These are phyloP conservation scores for Crithidia fasciculata DNA, from an alignment of 208 protist genomes.

Conservation along the genomic window DNA sequence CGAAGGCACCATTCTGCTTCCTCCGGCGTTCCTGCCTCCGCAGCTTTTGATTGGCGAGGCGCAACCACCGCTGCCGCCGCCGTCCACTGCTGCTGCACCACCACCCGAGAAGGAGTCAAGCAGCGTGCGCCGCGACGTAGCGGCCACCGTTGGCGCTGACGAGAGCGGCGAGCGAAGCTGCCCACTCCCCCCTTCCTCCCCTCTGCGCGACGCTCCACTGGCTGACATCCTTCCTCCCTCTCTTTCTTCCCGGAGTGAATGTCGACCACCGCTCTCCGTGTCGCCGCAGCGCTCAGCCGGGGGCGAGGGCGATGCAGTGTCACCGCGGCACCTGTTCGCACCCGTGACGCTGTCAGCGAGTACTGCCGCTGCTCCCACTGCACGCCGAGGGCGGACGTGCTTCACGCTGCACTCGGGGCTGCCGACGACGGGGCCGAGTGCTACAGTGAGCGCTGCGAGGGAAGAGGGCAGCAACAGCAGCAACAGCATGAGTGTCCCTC, in stretches of 20 bases:
- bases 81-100: background rate
- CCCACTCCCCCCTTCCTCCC: background rate
- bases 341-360: too few relatives aligned
- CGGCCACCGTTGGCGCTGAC: too few relatives aligned
- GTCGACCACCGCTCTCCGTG: background rate
- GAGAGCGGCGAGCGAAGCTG: background rate
- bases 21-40: background rate
- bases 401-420: conserved; percentile 22
- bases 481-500: background rate
- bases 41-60: background rate
- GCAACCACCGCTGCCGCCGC: background rate
- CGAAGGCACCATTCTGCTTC: background rate
- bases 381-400: conserved; percentile 27
- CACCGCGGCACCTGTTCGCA: background rate
- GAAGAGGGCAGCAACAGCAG: background rate
- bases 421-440: too few relatives aligned
- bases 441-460: too few relatives aligned
- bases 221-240: background rate
- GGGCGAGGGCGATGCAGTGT: background rate
- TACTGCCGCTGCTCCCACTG: background rate
- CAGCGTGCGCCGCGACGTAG: too few relatives aligned
- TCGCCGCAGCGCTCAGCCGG: background rate
- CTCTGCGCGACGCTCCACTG: background rate
- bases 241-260: background rate
- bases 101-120: background rate